Evolutionary conservation across 371 early-diverging fungal species (phyloP), one percentile per base, ranked within the genome.

Genomic region (Rhizoclosmatium hyalinum): DNA sequence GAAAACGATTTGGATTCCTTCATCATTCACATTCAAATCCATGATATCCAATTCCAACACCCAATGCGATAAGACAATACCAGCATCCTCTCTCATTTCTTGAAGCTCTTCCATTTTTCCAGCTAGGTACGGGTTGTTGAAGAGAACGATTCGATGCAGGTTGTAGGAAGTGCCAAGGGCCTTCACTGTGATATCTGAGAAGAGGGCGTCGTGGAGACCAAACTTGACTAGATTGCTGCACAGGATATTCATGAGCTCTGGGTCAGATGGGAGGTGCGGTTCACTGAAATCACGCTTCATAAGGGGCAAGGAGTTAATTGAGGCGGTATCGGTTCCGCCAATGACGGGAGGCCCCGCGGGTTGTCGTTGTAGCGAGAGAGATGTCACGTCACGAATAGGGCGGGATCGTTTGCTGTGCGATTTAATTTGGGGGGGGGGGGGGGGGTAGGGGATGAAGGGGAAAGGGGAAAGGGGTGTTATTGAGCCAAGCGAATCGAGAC

Each of bases 1-100:
- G 4, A 92, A 74, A 10, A 89, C 88, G 56, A 88, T 82, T 56
- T 86, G 83, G 68, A 92, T 87, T 2, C 87, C 88, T 45, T 90
- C 90, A 32, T 79, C 75, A 2, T 88, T 87, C 5, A 92, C 85
- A 68, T 90, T 84, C n/a, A 80, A 74, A 54, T 91, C 87, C 60
- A 87, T 88, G 74, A 92, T 85, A 41, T 73, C 43, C 39, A 86
- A 57, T 42, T 74, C 62, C 10, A 71, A 5, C n/a, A 43, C 21
- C 17, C 10, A 21, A 50, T 71, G 72, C 57, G 24, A 82, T 65
- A n/a, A 54, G n/a, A 63, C 75, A 74, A 12, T n/a, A 53, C 78
- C 81, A 79, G 1, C 46, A 65, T 12, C 53, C 53, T 12, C 10
- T n/a, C 53, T 10, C 32, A 8, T 19, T 6, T 6, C n/a, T 6